These are phyloP conservation scores for Fusarium dimerum DNA, from an alignment of 2,329 filamentous ascomycete species.

Conservation along the genomic window DNA sequence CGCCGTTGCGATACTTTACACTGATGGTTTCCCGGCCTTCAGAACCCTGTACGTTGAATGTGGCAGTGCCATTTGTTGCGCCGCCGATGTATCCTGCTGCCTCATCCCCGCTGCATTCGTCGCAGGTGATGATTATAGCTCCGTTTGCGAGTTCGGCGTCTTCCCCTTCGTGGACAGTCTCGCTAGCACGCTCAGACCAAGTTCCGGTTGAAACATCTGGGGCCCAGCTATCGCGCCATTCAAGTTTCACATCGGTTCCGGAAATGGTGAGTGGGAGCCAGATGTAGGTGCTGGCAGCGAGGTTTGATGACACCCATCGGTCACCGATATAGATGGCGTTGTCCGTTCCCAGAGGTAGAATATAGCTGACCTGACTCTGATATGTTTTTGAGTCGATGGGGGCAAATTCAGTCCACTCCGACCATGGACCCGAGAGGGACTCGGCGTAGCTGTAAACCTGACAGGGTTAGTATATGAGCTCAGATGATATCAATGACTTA, in stretches of 20 bases:
- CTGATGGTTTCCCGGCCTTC: slow-evolving; percentile 52
- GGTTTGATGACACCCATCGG: slow-evolving; percentile 62
- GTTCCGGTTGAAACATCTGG: slow-evolving; percentile 45
- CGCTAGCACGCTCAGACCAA: slow-evolving; percentile 44
- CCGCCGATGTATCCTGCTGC: slow-evolving; percentile 60
- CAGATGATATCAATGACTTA: slow-evolving; percentile 16
- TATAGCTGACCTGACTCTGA: slow-evolving; percentile 59
- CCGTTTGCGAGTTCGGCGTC: slow-evolving; percentile 44
- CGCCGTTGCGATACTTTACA: slow-evolving; percentile 58
- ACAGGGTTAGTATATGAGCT: background rate
- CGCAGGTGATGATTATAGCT: slow-evolving; percentile 49
- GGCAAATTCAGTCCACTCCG: slow-evolving; percentile 59
- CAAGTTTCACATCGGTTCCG: slow-evolving; percentile 51
- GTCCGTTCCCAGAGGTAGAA: slow-evolving; percentile 46
- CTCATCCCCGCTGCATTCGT: slow-evolving; percentile 49
- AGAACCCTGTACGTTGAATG: slow-evolving; percentile 49
- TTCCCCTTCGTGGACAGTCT: slow-evolving; percentile 56
- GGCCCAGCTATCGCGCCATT: slow-evolving; percentile 58
- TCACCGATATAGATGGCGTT: slow-evolving; percentile 65
- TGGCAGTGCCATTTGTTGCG: slow-evolving; percentile 44
- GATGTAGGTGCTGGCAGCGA: slow-evolving; percentile 62
- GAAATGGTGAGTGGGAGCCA: slow-evolving; percentile 62
- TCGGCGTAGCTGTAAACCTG: slow-evolving; percentile 57
- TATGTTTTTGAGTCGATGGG: slow-evolving; percentile 58
- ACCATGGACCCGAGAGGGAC: slow-evolving; percentile 61